Conservation (phyloP, 192 early-diverging fungal genomes). For the Jimgerdemannia lactiflua region DNA sequence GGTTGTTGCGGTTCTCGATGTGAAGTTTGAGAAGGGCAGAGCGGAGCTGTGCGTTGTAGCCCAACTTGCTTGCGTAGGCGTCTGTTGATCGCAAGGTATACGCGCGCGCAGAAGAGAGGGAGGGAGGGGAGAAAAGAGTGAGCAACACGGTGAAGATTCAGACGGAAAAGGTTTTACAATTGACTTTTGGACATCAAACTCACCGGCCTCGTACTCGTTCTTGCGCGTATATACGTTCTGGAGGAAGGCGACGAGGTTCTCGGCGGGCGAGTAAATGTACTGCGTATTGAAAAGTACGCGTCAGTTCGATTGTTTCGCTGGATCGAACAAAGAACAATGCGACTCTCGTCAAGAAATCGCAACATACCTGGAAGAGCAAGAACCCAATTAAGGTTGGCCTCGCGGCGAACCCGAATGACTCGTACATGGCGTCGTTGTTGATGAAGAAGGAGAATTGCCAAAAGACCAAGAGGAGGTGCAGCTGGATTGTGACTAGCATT, state of each 20-base stretch:
- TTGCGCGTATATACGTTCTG: constrained; percentile 78
- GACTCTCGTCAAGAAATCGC: too few species aligned
- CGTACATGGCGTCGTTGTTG: constrained; percentile 71
- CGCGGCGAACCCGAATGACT: constrained; percentile 77
- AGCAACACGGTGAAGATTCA: neutral
- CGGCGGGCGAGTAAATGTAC: constrained; percentile 79
- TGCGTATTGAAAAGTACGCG: neutral
- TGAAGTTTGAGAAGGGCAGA: constrained; percentile 87
- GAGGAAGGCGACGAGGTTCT: constrained; percentile 69
- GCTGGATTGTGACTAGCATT: constrained; percentile 68
- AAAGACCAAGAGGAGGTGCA: constrained; percentile 74
- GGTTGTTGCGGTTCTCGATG: constrained; percentile 81
- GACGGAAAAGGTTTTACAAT: neutral
- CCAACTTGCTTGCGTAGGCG: constrained; percentile 81
- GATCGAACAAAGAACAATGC: too few species aligned
- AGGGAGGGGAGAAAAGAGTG: too few species aligned
- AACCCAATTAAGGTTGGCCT: constrained; percentile 86
- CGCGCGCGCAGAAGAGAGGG: too few species aligned
- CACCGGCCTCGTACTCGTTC: constrained; percentile 89
- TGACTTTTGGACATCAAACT: neutral
- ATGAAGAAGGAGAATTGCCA: constrained; percentile 80
- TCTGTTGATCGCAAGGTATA: constrained; percentile 36
- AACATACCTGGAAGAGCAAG: constrained; percentile 69
- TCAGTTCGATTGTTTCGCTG: neutral
- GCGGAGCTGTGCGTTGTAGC: constrained; percentile 68